Conservation (phyloP, 2,329 filamentous ascomycete species). For the Hypoxylon rubiginosum region DNA sequence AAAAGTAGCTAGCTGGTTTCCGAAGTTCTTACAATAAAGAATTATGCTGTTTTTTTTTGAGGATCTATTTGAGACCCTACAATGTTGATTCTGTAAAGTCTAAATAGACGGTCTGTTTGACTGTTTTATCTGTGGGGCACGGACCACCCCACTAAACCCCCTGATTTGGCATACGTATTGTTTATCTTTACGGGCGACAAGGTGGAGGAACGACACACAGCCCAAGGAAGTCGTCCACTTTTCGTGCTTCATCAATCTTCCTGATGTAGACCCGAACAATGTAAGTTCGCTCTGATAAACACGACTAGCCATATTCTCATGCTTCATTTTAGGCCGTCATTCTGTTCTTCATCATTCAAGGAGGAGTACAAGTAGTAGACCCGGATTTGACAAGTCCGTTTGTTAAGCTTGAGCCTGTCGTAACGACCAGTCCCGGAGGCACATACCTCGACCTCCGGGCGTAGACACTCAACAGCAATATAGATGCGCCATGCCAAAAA, state of each 20-base stretch:
- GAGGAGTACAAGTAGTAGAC: conserved; percentile 37
- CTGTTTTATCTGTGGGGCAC: too few relatives aligned
- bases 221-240: conserved; percentile 34
- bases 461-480: conserved; percentile 28
- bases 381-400: conserved; percentile 35
- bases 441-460: conserved; percentile 31
- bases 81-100: too few relatives aligned
- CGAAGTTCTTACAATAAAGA: too few relatives aligned
- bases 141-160: too few relatives aligned
- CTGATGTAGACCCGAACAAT: conserved; percentile 30
- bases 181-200: conserved; percentile 63
- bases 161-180: conserved; percentile 59
- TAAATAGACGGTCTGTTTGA: too few relatives aligned
- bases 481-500: conserved; percentile 34
- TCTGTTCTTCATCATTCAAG: conserved; percentile 40
- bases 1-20: too few relatives aligned
- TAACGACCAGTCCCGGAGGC: conserved; percentile 8
- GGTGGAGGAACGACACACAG: conserved; percentile 55
- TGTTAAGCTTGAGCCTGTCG: conserved; percentile 28
- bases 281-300: conserved; percentile 6
- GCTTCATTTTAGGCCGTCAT: conserved; percentile 36
- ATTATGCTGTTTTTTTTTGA: too few relatives aligned
- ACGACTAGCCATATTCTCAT: too few relatives aligned
- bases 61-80: too few relatives aligned
- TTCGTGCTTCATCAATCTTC: conserved; percentile 30